Evolutionary conservation across 1,139 yeast genomes (phyloP), one percentile per base, ranked within the genome.

Genomic region (Diutina neorugosa): DNA sequence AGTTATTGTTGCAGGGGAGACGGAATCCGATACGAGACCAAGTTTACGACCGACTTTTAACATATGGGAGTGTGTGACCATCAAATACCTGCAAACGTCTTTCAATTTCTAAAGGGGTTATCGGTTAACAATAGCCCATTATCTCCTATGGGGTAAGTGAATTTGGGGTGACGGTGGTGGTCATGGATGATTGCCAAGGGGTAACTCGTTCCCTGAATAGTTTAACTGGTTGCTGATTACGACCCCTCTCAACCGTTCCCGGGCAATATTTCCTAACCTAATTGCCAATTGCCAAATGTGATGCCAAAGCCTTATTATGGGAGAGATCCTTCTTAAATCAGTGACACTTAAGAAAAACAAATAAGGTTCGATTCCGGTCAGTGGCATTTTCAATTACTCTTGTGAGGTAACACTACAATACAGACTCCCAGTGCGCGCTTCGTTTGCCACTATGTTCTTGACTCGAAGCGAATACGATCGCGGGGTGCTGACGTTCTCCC

Each of bases 391-490:
- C n/a, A 14, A 12, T 4, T 11, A 31, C 6, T 14, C 6, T 31
- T 11, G 5, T 11, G 37, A 31, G 37, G 37, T 11, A 23, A 4
- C n/a, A 11, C 37, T 31, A 31, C 37, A 31, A 31, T 31, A 11
- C 37, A 31, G 37, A 11, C 12, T n/a, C n/a, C 37, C 37, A 31
- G 37, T 31, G 37, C 37, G 37, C 37, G 37, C 37, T 31, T 14
- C 37, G 4, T 31, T 31, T 31, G 37, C 50, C 51, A 34, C 53
- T 53, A 93, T 93, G 99, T 94, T 94, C 73, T 80, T 94, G 62
- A 94, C 98, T 25, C 84, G 99, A 84, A 87, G 96, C 72, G 99
- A 94, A 77, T 94, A 94, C 70, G 99, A 94, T 68, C 87, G 99
- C 70, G 98, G 98, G 59, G 98, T 94, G 54, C 86, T 95, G 65